Evolutionary conservation across 192 early-diverging fungal species (phyloP).

Genomic region (Lobosporangium transversale): DNA sequence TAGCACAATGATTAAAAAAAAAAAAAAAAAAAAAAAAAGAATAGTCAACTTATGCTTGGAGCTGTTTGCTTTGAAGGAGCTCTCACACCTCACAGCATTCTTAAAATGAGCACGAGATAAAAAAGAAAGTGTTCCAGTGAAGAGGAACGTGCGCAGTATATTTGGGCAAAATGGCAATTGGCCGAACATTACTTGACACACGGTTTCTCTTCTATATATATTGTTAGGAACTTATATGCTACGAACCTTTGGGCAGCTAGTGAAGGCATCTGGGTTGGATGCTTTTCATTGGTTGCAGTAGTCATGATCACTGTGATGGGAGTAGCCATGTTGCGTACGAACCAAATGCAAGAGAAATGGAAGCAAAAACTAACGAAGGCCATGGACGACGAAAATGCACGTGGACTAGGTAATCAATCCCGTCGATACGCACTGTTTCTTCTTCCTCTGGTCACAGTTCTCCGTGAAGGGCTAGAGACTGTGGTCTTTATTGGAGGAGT

Average conservation of each 20-base stretch:
- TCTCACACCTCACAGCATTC: too few species aligned
- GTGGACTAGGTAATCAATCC: conserved; percentile 42
- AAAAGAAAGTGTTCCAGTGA: too few species aligned
- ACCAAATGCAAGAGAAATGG: conserved; percentile 85
- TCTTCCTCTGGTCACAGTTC: conserved; percentile 86
- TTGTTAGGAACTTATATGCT: conserved; percentile 27
- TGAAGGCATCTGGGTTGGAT: conserved; percentile 72
- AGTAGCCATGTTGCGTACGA: conserved; percentile 79
- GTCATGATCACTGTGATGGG: conserved; percentile 85
- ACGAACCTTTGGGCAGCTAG: conserved; percentile 29
- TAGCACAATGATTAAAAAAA: too few species aligned
- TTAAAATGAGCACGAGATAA: too few species aligned
- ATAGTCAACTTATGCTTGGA: too few species aligned
- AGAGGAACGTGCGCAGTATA: too few species aligned
- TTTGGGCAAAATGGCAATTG: too few species aligned
- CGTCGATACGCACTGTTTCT: conserved; percentile 78
- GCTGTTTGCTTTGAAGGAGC: too few species aligned
- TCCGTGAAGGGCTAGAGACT: conserved; percentile 88
- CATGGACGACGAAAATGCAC: conserved; percentile 60
- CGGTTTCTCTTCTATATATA: not conserved
- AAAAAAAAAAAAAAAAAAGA: too few species aligned
- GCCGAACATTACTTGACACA: too few species aligned
- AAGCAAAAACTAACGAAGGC: conserved; percentile 65
- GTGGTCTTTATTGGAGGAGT: conserved; percentile 91
- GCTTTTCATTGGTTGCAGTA: conserved; percentile 78